Conservation (phyloP, 108 stramenopile genomes). For the Conticribra weissflogii region DNA sequence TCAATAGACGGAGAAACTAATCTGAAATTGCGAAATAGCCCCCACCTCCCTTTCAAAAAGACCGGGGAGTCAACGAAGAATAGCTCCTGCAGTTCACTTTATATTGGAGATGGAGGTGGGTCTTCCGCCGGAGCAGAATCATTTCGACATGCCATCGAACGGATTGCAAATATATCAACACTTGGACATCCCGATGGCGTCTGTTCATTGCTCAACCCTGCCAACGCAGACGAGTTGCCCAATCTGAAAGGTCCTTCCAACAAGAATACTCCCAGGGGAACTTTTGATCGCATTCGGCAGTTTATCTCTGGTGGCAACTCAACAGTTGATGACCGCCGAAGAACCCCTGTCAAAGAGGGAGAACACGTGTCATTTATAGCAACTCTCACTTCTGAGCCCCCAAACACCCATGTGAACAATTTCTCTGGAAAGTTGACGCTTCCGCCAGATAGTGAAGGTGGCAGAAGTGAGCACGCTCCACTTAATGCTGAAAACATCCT, state of each 20-base stretch:
- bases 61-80: neutral
- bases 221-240: constrained; percentile 51
- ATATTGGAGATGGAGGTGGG: constrained; percentile 22
- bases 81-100: constrained; percentile 12
- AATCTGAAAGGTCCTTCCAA: neutral
- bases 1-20: constrained; percentile 99
- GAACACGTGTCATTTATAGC: constrained; percentile 49
- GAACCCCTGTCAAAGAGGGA: constrained; percentile 5
- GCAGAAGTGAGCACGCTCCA: constrained; percentile 60
- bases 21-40: constrained; percentile 86
- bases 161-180: constrained; percentile 68
- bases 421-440: constrained; percentile 84
- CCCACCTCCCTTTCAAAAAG: constrained; percentile 59
- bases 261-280: neutral
- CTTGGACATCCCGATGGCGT: constrained; percentile 68
- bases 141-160: constrained; percentile 66
- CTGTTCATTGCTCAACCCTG: constrained; percentile 58
- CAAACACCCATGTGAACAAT: constrained; percentile 92
- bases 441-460: constrained; percentile 52
- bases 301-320: constrained; percentile 24
- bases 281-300: neutral
- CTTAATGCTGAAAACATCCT: constrained; percentile 88
- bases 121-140: constrained; percentile 49
- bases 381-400: constrained; percentile 80
- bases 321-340: constrained; percentile 6